phyloP scores from a whole-genome alignment of 2,329 filamentous ascomycete genomes.

The Diplodia seriata region DNA sequence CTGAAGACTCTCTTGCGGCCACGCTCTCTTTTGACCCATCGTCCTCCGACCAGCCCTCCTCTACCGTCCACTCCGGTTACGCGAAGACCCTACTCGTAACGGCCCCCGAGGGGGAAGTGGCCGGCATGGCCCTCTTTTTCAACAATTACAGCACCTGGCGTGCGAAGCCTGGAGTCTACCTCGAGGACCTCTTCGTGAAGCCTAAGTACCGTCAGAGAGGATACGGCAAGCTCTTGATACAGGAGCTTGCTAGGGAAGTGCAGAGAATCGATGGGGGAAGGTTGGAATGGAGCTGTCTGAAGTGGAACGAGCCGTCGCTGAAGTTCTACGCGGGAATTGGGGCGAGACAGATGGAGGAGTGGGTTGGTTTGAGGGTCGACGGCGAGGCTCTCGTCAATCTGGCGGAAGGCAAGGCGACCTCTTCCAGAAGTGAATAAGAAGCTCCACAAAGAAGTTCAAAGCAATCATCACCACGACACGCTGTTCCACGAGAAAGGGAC shows the following conservation, averaged over 20 bases:
- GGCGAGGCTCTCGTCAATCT: constrained; percentile 68
- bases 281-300: constrained; percentile 89
- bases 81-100: constrained; percentile 75
- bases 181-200: constrained; percentile 90
- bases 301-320: constrained; percentile 92
- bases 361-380: constrained; percentile 78
- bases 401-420: constrained; percentile 29
- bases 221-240: constrained; percentile 78
- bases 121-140: constrained; percentile 88
- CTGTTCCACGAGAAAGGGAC: not conserved
- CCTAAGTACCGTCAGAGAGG: constrained; percentile 73
- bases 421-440: not conserved
- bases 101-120: constrained; percentile 55
- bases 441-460: not conserved
- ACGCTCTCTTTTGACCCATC: constrained; percentile 78
- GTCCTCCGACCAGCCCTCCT: constrained; percentile 35
- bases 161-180: constrained; percentile 83
- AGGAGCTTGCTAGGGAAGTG: constrained; percentile 79
- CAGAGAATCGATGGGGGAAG: constrained; percentile 73
- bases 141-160: constrained; percentile 97
- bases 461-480: not conserved
- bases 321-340: constrained; percentile 76
- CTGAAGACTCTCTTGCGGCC: constrained; percentile 70
- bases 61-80: constrained; percentile 59
- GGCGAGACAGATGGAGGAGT: constrained; percentile 70